Evolutionary conservation across 305 asterid species (phyloP), one percentile per base, ranked within the genome.

Genomic region (Fraxinus sp.): DNA sequence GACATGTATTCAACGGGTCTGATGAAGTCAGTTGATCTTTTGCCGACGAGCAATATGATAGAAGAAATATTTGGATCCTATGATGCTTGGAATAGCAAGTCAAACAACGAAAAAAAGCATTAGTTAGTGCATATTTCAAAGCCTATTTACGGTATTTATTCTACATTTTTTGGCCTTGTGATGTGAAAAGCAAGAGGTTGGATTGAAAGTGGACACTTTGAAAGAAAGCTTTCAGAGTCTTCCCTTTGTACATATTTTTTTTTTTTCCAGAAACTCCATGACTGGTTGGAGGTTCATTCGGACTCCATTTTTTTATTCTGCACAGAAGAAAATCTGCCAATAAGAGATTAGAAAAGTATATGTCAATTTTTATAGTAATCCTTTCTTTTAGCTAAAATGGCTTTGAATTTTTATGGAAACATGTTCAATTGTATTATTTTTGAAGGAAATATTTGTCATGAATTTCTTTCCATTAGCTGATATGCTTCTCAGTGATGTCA

Each of bases 41-140:
- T 85, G 59, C 88, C 88, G 5, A 80, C 88, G 7, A 80, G 84
- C 83, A 82, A 83, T 86, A 85, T 87, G 83, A 84, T 87, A 52
- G 89, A 87, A 24, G 88, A 87, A 83, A 80, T 87, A 10, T 85
- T 87, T 28, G 89, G 89, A 52, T 82, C 87, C 46, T 77, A 57
- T 26, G 30, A 77, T 28, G 22, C 83, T 39, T 77, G 86, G 66
- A 82, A 82, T 70, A 81, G 72, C 24, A 37, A 82, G 18, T 66
- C 74, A 66, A 28, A 66, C 8, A 11, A 66, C 14, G 74, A 66
- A 28, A 66, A 64, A 28, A 66, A 66, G 7, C 74, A 28, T 26
- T 66, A 66, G 36, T 18, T 26, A 22, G 72, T 22, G 35, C 18
- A 26, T 66, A 62, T 26, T 5, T 11, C 18, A 3, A 24, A 26